Evolutionary conservation across 2,329 filamentous ascomycete genomes (phyloP).

Genomic region (Dryadomyces quercus-mongolicae): DNA sequence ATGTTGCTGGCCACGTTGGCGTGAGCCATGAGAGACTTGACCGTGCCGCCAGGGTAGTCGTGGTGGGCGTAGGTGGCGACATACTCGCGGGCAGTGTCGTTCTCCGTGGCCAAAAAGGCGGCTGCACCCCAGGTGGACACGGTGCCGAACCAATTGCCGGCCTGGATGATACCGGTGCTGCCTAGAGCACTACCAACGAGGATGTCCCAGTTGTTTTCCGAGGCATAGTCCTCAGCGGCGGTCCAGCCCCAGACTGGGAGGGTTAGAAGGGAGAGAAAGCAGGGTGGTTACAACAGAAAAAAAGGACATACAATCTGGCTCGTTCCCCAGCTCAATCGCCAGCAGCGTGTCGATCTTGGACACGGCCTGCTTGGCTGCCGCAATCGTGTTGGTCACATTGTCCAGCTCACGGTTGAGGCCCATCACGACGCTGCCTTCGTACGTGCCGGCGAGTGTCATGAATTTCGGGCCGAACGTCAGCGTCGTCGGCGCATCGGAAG

Average conservation of each 20-base stretch:
- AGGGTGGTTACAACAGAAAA: not conserved
- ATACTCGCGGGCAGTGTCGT: slow-evolving; percentile 23
- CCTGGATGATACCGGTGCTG: slow-evolving; percentile 24
- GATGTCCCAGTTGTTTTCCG: slow-evolving; percentile 26
- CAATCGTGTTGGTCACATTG: slow-evolving; percentile 39
- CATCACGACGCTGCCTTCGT: slow-evolving; percentile 35
- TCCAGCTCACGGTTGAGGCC: slow-evolving; percentile 42
- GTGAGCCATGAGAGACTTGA: slow-evolving; percentile 32
- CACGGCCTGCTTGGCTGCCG: slow-evolving; percentile 33
- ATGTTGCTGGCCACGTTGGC: slow-evolving; percentile 23
- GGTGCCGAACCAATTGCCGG: slow-evolving; percentile 24
- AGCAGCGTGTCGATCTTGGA: slow-evolving; percentile 33
- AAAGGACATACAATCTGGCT: slow-evolving; percentile 36
- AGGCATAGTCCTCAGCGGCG: slow-evolving; percentile 23
- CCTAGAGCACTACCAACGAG: slow-evolving; percentile 22
- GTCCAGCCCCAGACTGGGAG: slow-evolving; percentile 21
- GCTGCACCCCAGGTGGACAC: slow-evolving; percentile 13
- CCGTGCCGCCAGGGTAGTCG: slow-evolving; percentile 19
- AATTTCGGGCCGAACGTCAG: slow-evolving; percentile 42
- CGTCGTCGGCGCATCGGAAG: slow-evolving; percentile 32
- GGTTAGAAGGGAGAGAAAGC: slow-evolving; percentile 10
- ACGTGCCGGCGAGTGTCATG: slow-evolving; percentile 34
- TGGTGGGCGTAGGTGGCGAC: slow-evolving; percentile 28
- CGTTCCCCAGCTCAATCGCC: slow-evolving; percentile 45
- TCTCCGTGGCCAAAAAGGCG: slow-evolving; percentile 17